Base-by-base conservation (phyloP, 352 stramenopile genomes). In the Pythium dissimile region DNA sequence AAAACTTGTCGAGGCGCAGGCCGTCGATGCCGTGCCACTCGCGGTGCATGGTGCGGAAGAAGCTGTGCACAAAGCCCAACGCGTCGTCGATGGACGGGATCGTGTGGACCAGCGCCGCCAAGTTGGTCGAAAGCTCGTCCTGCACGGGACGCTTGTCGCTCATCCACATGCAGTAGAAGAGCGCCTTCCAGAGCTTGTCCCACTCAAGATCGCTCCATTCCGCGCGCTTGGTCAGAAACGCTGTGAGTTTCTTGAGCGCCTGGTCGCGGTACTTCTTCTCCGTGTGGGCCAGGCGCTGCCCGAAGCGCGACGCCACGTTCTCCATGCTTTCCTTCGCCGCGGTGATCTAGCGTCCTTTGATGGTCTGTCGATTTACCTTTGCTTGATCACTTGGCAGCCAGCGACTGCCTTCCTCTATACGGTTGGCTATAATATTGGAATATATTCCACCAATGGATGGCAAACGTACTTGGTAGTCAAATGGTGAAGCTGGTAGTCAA, bases 151-250 rank as follows among this genome's bases (percentile, higher is more conserved):
- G 82, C 67, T 94, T 94, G 78, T 94, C 84, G 64, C 81, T 92
- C 84, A 94, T 94, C 84, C 84, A 94, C 81, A 94, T 92, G 69
- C 84, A 94, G 69, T 94, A 94, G 62, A 92, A 94, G 8, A 94
- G 77, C 68, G 84, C 84, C 64, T 92, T 94, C 84, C 84, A 94
- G 51, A 94, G 80, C 70, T 94, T 94, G 72, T 94, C 84, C 78
- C 79, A 88, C 57, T 94, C 84, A 39, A 92, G 69, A 18, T 75
- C 66, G 24, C 60, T 80, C 84, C 84, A 94, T 54, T 78, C 62
- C 32, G 51, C 69, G 62, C 86, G 86, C 62, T 81, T 77, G 9
- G 67, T 73, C 53, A 94, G 59, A 64, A 88, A 94, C 37, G 80
- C 56, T 13, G 81, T 85, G 64, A 94, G 66, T 63, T 89, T 94